Conservation (phyloP, 352 stramenopile genomes). For the Halophytophthora batemanensis region DNA sequence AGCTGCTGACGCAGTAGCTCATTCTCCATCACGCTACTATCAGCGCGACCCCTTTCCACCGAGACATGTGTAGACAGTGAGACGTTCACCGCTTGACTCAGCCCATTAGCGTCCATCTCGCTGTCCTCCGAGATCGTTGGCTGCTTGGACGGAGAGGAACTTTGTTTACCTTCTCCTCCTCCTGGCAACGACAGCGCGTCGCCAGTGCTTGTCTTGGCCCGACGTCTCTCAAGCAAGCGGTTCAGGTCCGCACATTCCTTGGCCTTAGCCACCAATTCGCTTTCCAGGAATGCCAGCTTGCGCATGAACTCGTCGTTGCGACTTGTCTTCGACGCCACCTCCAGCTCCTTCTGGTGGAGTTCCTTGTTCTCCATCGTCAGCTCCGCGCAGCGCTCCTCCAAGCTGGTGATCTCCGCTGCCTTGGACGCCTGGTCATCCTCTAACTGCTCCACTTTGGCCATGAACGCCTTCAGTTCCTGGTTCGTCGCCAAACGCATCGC, state of each 20-base stretch:
- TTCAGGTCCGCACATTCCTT: slow-evolving; percentile 51
- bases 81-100: background rate
- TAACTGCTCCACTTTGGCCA: slow-evolving; percentile 48
- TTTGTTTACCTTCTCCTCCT: slow-evolving; percentile 1
- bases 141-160: slow-evolving; percentile 4
- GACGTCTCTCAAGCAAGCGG: slow-evolving; percentile 25
- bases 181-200: slow-evolving; percentile 12
- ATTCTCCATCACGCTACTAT: slow-evolving; percentile 35
- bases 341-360: slow-evolving; percentile 36
- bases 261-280: slow-evolving; percentile 43
- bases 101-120: slow-evolving; percentile 7
- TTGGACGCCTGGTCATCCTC: slow-evolving; percentile 66
- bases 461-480: slow-evolving; percentile 43
- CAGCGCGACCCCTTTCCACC: slow-evolving; percentile 11
- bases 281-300: slow-evolving; percentile 49
- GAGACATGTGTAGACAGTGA: background rate
- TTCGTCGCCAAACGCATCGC: slow-evolving; percentile 30
- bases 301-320: slow-evolving; percentile 50
- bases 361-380: slow-evolving; percentile 39
- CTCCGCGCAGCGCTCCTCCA: slow-evolving; percentile 57
- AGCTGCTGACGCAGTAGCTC: slow-evolving; percentile 60
- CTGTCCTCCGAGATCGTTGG: slow-evolving; percentile 12
- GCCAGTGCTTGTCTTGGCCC: background rate
- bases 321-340: slow-evolving; percentile 33
- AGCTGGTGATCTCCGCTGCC: slow-evolving; percentile 36